Conservation (phyloP, 495 filamentous ascomycete genomes). For the Rhizodiscina lignyota region DNA sequence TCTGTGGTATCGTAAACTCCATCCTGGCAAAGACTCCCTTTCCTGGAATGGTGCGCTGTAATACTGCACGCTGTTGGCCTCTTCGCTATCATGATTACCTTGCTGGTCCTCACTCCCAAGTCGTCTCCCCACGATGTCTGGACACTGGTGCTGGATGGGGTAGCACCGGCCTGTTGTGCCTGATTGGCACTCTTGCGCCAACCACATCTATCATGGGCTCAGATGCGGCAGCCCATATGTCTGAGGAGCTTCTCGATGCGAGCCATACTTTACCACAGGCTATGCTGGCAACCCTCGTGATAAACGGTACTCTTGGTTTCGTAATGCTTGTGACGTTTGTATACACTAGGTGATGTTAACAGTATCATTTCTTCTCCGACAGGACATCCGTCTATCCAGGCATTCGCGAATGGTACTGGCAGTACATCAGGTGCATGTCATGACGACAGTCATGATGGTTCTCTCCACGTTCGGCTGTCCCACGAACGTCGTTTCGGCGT, state of each 20-base stretch:
- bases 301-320: conserved; percentile 17
- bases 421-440: not conserved
- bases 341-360: conserved; percentile 13
- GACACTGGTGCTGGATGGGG: conserved; percentile 11
- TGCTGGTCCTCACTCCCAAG: conserved; percentile 7
- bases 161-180: conserved; percentile 2
- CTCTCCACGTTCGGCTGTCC: conserved; percentile 1
- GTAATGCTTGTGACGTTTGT: conserved; percentile 9
- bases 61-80: conserved; percentile 35
- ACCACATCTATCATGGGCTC: conserved; percentile 4
- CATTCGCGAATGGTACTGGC: conserved; percentile 1
- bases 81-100: conserved; percentile 19
- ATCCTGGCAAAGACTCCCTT: not conserved
- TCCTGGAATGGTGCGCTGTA: not conserved
- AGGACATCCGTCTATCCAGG: conserved; percentile 16
- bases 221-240: conserved; percentile 18
- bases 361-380: conserved; percentile 8
- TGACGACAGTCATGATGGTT: conserved; percentile 5
- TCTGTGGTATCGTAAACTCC: conserved; percentile 11
- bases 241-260: conserved; percentile 20
- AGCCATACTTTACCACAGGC: conserved; percentile 14
- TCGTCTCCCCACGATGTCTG: conserved; percentile 6
- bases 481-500: conserved; percentile 10
- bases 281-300: conserved; percentile 16
- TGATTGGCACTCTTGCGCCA: conserved; percentile 2